Base-by-base conservation (phyloP, 495 filamentous ascomycete genomes). In the Patellaria atrata region DNA sequence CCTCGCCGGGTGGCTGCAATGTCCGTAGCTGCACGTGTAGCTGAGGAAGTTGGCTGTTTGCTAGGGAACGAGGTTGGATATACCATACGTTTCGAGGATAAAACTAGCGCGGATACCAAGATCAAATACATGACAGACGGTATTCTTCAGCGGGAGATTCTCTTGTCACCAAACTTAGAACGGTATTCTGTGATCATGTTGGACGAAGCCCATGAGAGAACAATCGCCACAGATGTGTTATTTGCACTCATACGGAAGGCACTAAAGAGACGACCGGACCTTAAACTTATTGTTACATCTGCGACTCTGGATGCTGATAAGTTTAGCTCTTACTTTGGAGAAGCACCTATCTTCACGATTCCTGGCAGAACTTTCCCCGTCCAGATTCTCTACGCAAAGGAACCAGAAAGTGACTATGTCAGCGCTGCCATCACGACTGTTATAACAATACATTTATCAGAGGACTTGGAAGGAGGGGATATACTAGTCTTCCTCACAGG, bases 41-140 rank as follows among this genome's bases (percentile, higher is more conserved):
- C 87, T 0, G 89, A 99, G 52, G 89, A 99, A 58, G 85, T 99
- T 27, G 87, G 87, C 21, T 94, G 85, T 50, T 64, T 73, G 35
- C 65, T 99, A 0, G 91, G 91, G 20, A 70, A 84, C 22, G 87
- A 94, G 55, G 86, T 99, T 41, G 89, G 89, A 27, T 99, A 96
- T 48, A 94, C 84, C 0, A 94, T 99, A 52, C 79, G 89, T 52
- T 99, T 99, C 53, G 89, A 99, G 51, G 91, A 99, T 50, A 79
- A 75, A 50, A 94, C 89, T 0, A 80, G 75, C 43, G 76, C 84
- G 1, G 75, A 81, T 10, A 97, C 89, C 9, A 77, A 75, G 53
- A 94, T 99, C 62, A 96, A 96, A 60, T 99, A 96, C 59, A 94
- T 96, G 86, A 99, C 89, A 9, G 89, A 99, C 43, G 89, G 89